These are phyloP conservation scores for Annulohypoxylon nitens DNA, from an alignment of 495 filamentous ascomycete genomes.

Conservation along the genomic window DNA sequence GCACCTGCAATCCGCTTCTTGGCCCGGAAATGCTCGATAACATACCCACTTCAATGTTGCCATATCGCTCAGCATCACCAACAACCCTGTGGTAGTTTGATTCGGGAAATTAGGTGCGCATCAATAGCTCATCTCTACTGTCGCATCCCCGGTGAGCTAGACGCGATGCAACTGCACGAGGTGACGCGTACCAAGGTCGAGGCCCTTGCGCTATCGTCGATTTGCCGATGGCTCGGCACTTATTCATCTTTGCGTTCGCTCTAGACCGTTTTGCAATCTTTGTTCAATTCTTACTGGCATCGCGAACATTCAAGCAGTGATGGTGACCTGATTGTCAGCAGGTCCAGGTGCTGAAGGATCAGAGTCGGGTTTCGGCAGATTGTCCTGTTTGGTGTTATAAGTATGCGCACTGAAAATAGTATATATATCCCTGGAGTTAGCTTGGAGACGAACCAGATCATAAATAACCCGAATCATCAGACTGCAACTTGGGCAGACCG, in stretches of 20 bases:
- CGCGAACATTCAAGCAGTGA: constrained; percentile 44
- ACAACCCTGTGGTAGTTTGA: neutral
- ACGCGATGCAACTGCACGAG: constrained; percentile 20
- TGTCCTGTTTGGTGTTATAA: constrained; percentile 51
- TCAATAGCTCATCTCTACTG: neutral
- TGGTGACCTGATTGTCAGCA: constrained; percentile 45
- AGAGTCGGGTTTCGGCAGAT: constrained; percentile 51
- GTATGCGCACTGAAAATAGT: neutral
- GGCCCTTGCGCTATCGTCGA: constrained; percentile 2
- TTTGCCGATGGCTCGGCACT: constrained; percentile 21
- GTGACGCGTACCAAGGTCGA: neutral
- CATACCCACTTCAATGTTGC: neutral
- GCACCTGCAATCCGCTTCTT: neutral
- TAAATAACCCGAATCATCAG: constrained; percentile 97
- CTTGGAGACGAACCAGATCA: constrained; percentile 72
- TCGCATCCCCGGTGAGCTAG: constrained; percentile 8
- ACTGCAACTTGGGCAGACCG: constrained; percentile 95
- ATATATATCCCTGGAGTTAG: neutral
- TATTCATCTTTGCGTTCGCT: constrained; percentile 12
- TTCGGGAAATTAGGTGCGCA: constrained; percentile 1
- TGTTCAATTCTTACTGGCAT: neutral
- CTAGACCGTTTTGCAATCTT: neutral
- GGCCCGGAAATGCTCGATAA: neutral
- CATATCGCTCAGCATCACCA: neutral
- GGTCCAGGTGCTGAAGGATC: constrained; percentile 41